These are phyloP conservation scores for Ogataea allantospora DNA, from an alignment of 805 yeast genomes.

Conservation along the genomic window DNA sequence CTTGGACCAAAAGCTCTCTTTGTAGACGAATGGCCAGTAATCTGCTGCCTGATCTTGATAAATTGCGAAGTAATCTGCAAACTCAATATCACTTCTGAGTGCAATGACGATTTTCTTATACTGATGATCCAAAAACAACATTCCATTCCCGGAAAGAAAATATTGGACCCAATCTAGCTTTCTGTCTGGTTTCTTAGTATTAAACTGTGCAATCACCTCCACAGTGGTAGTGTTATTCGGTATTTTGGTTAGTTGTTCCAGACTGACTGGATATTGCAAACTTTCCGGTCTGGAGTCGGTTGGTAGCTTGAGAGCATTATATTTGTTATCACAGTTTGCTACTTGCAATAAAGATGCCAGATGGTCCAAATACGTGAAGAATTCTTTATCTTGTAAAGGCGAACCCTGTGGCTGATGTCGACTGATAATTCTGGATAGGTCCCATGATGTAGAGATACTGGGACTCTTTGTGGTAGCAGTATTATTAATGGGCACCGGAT, in stretches of 20 bases:
- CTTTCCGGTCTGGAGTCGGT: constrained; percentile 1
- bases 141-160: constrained; percentile 19
- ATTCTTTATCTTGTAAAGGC: constrained; percentile 4
- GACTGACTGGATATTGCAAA: constrained; percentile 13
- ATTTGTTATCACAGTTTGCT: constrained; percentile 22
- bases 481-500: constrained; percentile 1
- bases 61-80: constrained; percentile 21
- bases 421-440: constrained; percentile 17
- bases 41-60: constrained; percentile 17
- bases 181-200: constrained; percentile 15
- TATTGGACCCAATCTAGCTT: constrained; percentile 18
- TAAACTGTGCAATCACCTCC: constrained; percentile 12
- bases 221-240: constrained; percentile 13
- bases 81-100: constrained; percentile 20
- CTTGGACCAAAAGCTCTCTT: constrained; percentile 17
- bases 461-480: not conserved
- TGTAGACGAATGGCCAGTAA: constrained; percentile 22
- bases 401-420: constrained; percentile 21
- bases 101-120: constrained; percentile 18
- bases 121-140: constrained; percentile 21
- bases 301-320: constrained; percentile 16
- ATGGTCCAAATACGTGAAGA: constrained; percentile 19
- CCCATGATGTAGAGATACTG: constrained; percentile 11
- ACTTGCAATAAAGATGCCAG: constrained; percentile 20
- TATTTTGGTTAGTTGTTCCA: constrained; percentile 15